A percentile compares a stretch with the other conserved stretches of the same genome.
Conservation (phyloP, 1,139 yeast species). For the Blastobotrys malaysiensis region DNA sequence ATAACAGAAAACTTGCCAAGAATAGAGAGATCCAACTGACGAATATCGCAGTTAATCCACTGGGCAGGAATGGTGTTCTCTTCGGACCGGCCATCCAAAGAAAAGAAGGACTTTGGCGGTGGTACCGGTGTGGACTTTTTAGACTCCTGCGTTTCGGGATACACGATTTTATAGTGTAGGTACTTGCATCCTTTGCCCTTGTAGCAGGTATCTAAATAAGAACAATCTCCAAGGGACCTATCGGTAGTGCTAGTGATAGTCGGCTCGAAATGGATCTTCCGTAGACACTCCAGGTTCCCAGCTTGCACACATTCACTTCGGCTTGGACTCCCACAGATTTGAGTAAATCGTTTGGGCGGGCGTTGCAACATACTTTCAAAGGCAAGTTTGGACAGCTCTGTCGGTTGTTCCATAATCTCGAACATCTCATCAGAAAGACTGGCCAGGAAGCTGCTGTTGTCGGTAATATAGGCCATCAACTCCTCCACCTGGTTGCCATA, state of each 20-base stretch:
- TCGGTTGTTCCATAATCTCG: slow-evolving; percentile 13
- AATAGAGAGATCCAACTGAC: slow-evolving; percentile 58
- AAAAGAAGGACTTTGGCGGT: slow-evolving; percentile 33
- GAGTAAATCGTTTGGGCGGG: slow-evolving; percentile 17
- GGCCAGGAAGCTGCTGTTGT: slow-evolving; percentile 12
- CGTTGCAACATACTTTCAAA: slow-evolving; percentile 13
- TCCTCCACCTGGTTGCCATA: neutral
- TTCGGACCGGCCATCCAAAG: slow-evolving; percentile 45
- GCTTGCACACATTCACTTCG: slow-evolving; percentile 21
- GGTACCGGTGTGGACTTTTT: neutral
- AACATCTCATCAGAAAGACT: slow-evolving; percentile 13
- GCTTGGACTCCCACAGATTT: slow-evolving; percentile 19
- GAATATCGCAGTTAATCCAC: slow-evolving; percentile 82
- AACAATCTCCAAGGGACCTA: slow-evolving; percentile 75
- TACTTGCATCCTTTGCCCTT: slow-evolving; percentile 76
- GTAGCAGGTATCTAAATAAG: slow-evolving; percentile 90
- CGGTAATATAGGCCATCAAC: slow-evolving; percentile 10
- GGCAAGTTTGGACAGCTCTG: slow-evolving; percentile 15
- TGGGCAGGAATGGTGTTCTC: slow-evolving; percentile 50
- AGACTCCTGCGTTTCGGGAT: slow-evolving; percentile 20
- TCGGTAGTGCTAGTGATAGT: slow-evolving; percentile 49
- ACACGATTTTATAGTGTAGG: slow-evolving; percentile 60
- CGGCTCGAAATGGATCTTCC: slow-evolving; percentile 33
- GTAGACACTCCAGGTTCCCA: slow-evolving; percentile 29
- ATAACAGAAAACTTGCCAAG: slow-evolving; percentile 84